Conservation (phyloP, 345 rosid genomes). For the Populus pruinosa region DNA sequence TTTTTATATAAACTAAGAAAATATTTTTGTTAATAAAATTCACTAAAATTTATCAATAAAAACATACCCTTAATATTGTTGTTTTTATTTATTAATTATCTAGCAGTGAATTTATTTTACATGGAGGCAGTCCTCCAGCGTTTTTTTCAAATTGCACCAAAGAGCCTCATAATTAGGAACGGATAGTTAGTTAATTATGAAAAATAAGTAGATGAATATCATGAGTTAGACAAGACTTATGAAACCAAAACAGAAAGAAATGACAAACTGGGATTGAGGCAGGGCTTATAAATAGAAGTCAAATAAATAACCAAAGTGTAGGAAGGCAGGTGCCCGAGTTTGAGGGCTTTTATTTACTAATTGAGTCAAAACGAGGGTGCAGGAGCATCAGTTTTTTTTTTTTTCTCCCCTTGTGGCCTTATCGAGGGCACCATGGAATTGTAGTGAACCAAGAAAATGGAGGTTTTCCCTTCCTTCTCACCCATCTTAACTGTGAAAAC, state of each 20-base stretch:
- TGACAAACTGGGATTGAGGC: not conserved
- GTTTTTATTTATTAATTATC: no score
- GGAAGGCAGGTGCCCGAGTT: conserved; percentile 23
- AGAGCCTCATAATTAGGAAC: not conserved
- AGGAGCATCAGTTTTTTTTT: not conserved
- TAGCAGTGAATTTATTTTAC: not conserved
- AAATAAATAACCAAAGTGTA: not conserved
- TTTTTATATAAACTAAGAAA: rapidly evolving
- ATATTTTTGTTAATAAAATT: no score
- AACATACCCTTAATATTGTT: no score
- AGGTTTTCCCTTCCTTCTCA: not conserved
- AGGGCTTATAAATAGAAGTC: not conserved
- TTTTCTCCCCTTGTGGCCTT: not conserved
- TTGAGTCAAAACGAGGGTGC: not conserved
- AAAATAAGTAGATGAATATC: no score
- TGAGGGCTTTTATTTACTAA: conserved; percentile 25
- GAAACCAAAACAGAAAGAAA: conserved; percentile 8
- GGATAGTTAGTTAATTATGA: no score
- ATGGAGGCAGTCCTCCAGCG: not conserved
- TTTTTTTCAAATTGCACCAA: not conserved
- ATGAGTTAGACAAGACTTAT: conserved; percentile 6
- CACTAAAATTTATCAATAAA: no score
- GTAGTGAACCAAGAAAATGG: conserved; percentile 58
- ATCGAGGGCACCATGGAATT: conserved; percentile 32
- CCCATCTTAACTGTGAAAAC: conserved; percentile 64